Conservation (phyloP, 345 rosid species). For the Acer yangbiense region DNA sequence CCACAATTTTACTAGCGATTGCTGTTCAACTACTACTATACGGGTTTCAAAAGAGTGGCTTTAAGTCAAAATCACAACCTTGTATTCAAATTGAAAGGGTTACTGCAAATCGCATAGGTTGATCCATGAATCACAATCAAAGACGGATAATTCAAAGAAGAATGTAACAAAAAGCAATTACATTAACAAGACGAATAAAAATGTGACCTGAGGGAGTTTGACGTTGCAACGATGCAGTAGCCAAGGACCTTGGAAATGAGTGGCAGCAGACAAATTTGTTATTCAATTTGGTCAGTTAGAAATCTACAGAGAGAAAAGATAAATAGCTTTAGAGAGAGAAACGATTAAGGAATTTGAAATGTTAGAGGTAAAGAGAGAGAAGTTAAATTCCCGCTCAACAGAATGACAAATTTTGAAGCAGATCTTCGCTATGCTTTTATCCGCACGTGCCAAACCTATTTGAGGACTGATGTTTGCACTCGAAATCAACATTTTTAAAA, state of each 20-base stretch:
- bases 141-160: background rate
- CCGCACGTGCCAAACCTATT: no score
- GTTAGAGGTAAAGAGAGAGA: background rate
- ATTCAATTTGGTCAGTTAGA: no score
- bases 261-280: no score
- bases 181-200: no score
- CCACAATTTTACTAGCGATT: background rate
- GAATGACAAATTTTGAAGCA: no score
- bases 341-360: no score
- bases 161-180: background rate
- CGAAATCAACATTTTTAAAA: no score
- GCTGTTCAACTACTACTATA: background rate
- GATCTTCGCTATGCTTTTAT: no score
- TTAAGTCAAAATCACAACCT: background rate
- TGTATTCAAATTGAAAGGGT: background rate
- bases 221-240: slow-evolving; percentile 75
- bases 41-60: background rate
- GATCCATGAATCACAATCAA: background rate
- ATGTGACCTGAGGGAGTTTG: slow-evolving; percentile 80
- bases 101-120: background rate
- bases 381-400: background rate
- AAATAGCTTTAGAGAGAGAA: no score
- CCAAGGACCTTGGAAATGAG: no score
- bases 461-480: no score
- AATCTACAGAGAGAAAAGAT: no score